phyloP scores from a whole-genome alignment of 176 grass and related monocot species.

The Ensete ventricosum region DNA sequence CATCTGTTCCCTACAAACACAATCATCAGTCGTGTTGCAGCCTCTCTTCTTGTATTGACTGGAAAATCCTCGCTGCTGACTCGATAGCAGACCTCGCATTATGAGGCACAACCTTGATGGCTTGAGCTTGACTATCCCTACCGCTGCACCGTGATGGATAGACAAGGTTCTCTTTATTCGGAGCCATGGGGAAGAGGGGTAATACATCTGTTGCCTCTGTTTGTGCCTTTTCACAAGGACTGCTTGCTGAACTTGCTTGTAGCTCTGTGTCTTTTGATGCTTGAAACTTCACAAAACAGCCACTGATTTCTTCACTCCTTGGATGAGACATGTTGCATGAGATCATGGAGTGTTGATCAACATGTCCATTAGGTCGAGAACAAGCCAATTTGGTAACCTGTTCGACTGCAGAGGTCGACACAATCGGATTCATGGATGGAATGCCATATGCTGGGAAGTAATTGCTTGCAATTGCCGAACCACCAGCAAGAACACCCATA shows the following conservation, averaged over 20 bases:
- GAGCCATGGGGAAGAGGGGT: conserved; percentile 18
- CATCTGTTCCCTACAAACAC: too few relatives aligned
- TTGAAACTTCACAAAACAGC: conserved; percentile 36
- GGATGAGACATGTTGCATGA: conserved; percentile 50
- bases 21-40: conserved; percentile 34
- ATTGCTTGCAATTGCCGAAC: conserved; percentile 34
- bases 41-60: conserved; percentile 75
- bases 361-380: conserved; percentile 27
- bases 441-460: conserved; percentile 53
- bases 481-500: conserved; percentile 34
- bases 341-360: conserved; percentile 37
- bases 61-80: conserved; percentile 71
- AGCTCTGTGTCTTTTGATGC: conserved; percentile 61
- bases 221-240: conserved; percentile 40
- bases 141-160: conserved; percentile 25
- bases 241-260: conserved; percentile 66
- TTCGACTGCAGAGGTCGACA: conserved; percentile 42
- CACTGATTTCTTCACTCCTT: conserved; percentile 40
- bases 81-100: conserved; percentile 52
- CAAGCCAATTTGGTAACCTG: conserved; percentile 34
- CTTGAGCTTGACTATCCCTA: conserved; percentile 28
- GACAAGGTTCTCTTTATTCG: conserved; percentile 11
- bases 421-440: conserved; percentile 39
- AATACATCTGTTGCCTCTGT: conserved; percentile 28
- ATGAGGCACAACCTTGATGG: conserved; percentile 85